Evolutionary conservation across 257 asterid species (phyloP), one percentile per base, ranked within the genome.

Genomic region (Jacaranda mimosifolia): DNA sequence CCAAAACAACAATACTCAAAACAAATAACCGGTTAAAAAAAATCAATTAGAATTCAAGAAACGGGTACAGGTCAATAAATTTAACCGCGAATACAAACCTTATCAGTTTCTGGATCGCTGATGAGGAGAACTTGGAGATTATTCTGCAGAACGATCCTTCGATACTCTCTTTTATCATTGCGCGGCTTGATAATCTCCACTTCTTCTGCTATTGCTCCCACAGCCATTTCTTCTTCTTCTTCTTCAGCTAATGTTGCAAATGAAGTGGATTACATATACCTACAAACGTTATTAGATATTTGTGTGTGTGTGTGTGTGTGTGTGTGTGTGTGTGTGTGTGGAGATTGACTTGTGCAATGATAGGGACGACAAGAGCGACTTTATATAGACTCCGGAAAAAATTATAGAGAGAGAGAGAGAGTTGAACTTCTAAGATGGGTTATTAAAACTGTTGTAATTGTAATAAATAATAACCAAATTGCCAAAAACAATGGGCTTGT

Each of bases 61-160:
- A 51, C 40, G 36, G 14, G 18, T 3, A 11, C 4, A 13, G 70
- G 46, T 0, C 7, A 3, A 39, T 0, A 36, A 62, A 75, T 10
- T 13, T 0, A 62, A 32, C 48, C 21, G 60, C n/a, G 46, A 53
- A 46, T 7, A 59, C 60, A 43, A 3, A 93, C 99, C 86, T 96
- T 96, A 79, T 96, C 99, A 42, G 97, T 96, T 68, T 93, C 97
- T n/a, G 97, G 88, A 77, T 96, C 99, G 87, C 97, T 90, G 74
- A 96, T 91, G 82, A 96, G 89, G 66, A 96, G 94, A 56, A 89
- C 96, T 88, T 93, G 77, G 68, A 96, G 94, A 76, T 87, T 83
- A 67, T 93, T 96, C 65, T 77, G 85, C 77, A 96, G 88, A 81
- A 96, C 88, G 49, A 91, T 80, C 84, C 96, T 91, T 59, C 91